Evolutionary conservation across 2,329 filamentous ascomycete genomes (phyloP), one percentile per base, ranked within the genome.

Genomic region (Sarocladiaceae sp.): DNA sequence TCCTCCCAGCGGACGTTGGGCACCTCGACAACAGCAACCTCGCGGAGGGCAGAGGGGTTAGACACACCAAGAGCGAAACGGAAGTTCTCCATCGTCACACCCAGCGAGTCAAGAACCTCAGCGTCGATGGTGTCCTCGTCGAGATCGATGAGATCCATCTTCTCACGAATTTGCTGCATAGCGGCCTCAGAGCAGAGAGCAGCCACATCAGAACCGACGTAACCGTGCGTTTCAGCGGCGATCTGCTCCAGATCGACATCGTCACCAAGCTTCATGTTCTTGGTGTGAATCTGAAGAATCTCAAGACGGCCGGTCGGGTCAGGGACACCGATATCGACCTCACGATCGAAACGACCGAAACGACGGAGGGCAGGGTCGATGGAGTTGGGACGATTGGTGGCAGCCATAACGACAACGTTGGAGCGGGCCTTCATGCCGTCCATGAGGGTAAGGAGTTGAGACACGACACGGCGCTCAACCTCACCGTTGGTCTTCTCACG

Each of bases 11-110:
- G 89, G 55, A 96, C 90, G 66, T 98, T 98, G 72, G 93, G 93
- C 59, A 97, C 91, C 70, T 98, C 94, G 67, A 98, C 94, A 55
- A 98, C 93, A 45, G 93, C 93, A 59, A 98, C 93, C 71, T 98
- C 93, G 68, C 93, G 93, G 46, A 98, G 88, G 54, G 93, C 93
- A 53, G 93, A 97, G 58, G 93, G 93, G 80, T 98, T 98, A 68
- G 90, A 96, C 49, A 96, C 90, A 58, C 93, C 93, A 42, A 98
- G 85, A 49, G 93, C 91, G 60, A 95, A 98, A 58, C 90, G 87
- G 88, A 98, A 98, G 80, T 98, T 98, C 69, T 98, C 93, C 88
- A 97, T 97, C 50, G 93, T 98, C 40, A 98, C 93, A 65, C 93
- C 93, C 37, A 98, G 82, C 35, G 93, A 97, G 70, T 98, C 93